Conservation (phyloP, 345 rosid species). For the Anastatica hierochuntica region DNA sequence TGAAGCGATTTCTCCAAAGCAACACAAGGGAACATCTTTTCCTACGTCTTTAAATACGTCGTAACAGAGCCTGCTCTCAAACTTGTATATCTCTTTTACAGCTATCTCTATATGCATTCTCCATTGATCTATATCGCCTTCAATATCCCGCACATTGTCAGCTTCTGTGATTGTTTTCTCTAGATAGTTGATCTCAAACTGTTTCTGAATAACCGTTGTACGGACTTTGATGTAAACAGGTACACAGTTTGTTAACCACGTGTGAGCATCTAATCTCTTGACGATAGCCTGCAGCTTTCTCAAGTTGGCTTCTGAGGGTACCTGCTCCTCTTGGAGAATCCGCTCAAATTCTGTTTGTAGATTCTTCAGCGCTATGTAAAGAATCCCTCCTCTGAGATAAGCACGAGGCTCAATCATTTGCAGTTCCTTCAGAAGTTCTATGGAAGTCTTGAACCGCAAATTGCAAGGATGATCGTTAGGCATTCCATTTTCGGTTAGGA, state of each 20-base stretch:
- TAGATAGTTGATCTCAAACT: slow-evolving; percentile 40
- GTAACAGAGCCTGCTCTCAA: slow-evolving; percentile 43
- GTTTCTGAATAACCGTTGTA: slow-evolving; percentile 24
- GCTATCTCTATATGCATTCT: slow-evolving; percentile 42
- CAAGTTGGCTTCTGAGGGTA: slow-evolving; percentile 20
- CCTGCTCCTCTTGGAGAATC: slow-evolving; percentile 36
- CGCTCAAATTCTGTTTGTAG: slow-evolving; percentile 41
- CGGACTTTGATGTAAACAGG: slow-evolving; percentile 33
- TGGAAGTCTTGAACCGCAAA: slow-evolving; percentile 31
- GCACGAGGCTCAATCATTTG: slow-evolving; percentile 31
- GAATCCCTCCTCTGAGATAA: slow-evolving; percentile 34
- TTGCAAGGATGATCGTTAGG: slow-evolving; percentile 28
- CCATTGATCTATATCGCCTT: slow-evolving; percentile 41
- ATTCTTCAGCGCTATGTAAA: slow-evolving; percentile 36
- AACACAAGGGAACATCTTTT: slow-evolving; percentile 22
- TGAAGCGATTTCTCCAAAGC: slow-evolving; percentile 49
- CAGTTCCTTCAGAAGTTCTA: slow-evolving; percentile 36
- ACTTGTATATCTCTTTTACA: slow-evolving; percentile 36
- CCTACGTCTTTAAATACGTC: slow-evolving; percentile 29
- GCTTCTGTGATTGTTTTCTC: slow-evolving; percentile 30
- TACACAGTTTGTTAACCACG: slow-evolving; percentile 31
- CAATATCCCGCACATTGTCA: slow-evolving; percentile 39
- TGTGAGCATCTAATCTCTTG: slow-evolving; percentile 29
- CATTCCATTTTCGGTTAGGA: slow-evolving; percentile 35
- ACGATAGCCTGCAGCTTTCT: slow-evolving; percentile 41